Evolutionary conservation across 352 stramenopile genomes (phyloP).

Genomic region (Pythium plurisporium): DNA sequence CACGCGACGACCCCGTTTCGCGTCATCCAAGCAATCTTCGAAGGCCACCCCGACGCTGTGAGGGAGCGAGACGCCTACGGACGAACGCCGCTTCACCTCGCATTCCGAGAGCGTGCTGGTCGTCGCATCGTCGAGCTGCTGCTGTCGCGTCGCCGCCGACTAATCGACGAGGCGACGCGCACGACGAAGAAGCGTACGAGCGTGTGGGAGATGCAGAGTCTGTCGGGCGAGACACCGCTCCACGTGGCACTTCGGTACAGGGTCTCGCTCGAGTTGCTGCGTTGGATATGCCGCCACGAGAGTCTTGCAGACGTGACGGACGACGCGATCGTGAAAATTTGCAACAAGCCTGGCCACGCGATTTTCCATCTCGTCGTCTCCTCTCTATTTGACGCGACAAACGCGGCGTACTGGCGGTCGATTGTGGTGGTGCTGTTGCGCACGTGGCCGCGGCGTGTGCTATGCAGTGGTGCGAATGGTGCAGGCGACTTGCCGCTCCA

Average conservation of each 20-base stretch:
- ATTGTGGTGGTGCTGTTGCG: conserved; percentile 41
- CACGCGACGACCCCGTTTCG: conserved; percentile 27
- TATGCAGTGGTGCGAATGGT: conserved; percentile 35
- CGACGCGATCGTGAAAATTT: conserved; percentile 9
- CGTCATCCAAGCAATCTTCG: conserved; percentile 35
- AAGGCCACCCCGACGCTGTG: conserved; percentile 39
- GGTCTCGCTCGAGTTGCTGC: conserved; percentile 30
- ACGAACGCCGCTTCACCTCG: conserved; percentile 61
- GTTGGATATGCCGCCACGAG: conserved; percentile 29
- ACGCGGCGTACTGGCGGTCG: conserved; percentile 26
- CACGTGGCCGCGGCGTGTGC: conserved; percentile 15
- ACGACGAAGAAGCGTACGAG: not conserved
- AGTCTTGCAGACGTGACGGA: not conserved
- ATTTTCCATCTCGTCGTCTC: conserved; percentile 42
- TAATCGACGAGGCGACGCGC: conserved; percentile 2
- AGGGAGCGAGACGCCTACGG: conserved; percentile 39
- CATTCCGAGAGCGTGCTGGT: conserved; percentile 34
- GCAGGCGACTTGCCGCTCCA: conserved; percentile 49
- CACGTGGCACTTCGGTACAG: conserved; percentile 16
- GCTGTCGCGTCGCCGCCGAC: conserved; percentile 5
- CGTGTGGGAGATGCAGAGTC: conserved; percentile 22
- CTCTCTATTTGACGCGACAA: conserved; percentile 20
- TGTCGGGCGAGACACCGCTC: conserved; percentile 22
- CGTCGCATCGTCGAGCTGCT: conserved; percentile 29
- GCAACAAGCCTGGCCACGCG: conserved; percentile 34